Conservation (phyloP, 83 land plant genomes). For the Diphasiastrum complanatum region DNA sequence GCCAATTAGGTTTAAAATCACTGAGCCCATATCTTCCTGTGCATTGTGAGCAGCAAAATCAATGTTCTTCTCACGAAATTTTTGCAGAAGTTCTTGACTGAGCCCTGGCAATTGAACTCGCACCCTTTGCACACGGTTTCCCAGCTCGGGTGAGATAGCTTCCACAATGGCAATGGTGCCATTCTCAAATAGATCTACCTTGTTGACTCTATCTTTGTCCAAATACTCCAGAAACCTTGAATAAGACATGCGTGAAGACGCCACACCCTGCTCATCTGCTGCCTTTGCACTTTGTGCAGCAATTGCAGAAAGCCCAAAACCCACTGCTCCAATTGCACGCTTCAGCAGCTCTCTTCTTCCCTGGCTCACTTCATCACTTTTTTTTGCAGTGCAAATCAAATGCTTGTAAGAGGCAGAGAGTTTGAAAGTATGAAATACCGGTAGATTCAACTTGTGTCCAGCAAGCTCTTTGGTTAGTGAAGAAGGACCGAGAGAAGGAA, state of each 20-base stretch:
- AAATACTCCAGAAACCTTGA: constrained; percentile 90
- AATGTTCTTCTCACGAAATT: constrained; percentile 8
- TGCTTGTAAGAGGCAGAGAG: no score
- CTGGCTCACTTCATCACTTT: constrained; percentile 14
- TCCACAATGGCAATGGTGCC: constrained; percentile 98
- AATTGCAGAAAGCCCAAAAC: constrained; percentile 47
- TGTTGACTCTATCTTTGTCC: constrained; percentile 93
- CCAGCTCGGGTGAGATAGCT: constrained; percentile 37
- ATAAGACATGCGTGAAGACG: constrained; percentile 96
- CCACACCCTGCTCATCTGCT: constrained; percentile 72
- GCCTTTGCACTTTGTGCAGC: constrained; percentile 48
- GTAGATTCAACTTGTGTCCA: no score
- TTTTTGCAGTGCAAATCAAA: no score
- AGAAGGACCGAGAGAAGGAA: no score
- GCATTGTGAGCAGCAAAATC: constrained; percentile 64
- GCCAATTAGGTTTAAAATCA: constrained; percentile 74
- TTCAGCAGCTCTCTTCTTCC: constrained; percentile 57
- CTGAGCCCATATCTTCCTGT: constrained; percentile 87
- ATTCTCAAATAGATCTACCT: constrained; percentile 89
- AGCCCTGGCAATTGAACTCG: constrained; percentile 14
- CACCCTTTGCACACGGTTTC: constrained; percentile 11
- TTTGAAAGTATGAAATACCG: no score
- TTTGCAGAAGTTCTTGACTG: constrained; percentile 2
- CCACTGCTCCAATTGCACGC: constrained; percentile 50
- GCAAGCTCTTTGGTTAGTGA: no score